Evolutionary conservation across 108 stramenopile species (phyloP), one percentile per base, ranked within the genome.

Genomic region (Phaeodactylum tricornutum): DNA sequence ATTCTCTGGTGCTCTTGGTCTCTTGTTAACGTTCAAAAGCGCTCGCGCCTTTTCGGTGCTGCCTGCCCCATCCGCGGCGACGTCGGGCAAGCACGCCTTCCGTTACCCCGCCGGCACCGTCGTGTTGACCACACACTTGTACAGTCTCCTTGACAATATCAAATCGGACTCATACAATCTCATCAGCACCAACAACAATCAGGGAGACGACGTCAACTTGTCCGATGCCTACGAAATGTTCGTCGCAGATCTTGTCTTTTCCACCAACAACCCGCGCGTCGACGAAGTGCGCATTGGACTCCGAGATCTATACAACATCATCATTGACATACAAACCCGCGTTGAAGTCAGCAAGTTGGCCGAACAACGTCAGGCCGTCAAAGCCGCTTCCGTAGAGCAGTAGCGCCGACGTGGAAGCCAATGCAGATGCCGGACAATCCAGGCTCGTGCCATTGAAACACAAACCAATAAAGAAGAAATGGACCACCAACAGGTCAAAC

Each of bases 161-260:
- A 69, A 80, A 32, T 55, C 71, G 39, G 87, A 84, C 51, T 62
- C 71, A 17, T 83, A 82, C 62, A 72, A 81, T 52, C 71, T 82
- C 9, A 58, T 77, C 33, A 59, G 62, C 7, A 33, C 38, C 43
- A 53, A 22, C 54, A 57, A 46, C 39, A 47, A 53, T 31, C n/a
- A n/a, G n/a, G 70, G 51, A n/a, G 61, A 41, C 19, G 47, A 46
- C 8, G 59, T 64, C 50, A 55, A 79, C 48, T 73, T 77, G 67
- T 59, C 65, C 47, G 72, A 70, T 52, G 84, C 84, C 26, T 90
- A 75, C 51, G 88, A 90, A 63, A 70, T 75, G 47, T 84, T 90
- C 52, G 72, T 86, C n/a, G 88, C 66, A 4, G 81, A 90, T 61
- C 76, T 90, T 20, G 84, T 91, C 11, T 91, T 91, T 68, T 84